A percentile compares a stretch with the other conserved stretches of the same genome.
Evolutionary conservation across 1,284 basidiomycete species (phyloP).

Genomic region (Ustilago shanxiensis): DNA sequence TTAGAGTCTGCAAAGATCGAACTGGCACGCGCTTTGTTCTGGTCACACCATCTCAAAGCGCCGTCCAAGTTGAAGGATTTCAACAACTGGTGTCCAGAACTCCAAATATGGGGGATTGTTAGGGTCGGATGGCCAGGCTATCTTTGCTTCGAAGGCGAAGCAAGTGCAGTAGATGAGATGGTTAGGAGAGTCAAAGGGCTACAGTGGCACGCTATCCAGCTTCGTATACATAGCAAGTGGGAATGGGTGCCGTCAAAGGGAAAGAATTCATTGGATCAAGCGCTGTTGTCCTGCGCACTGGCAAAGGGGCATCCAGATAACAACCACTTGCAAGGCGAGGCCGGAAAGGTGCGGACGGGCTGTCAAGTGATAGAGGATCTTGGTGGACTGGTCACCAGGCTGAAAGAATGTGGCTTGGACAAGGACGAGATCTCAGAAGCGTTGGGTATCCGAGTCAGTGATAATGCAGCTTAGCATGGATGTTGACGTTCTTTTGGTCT

Average conservation of each 20-base stretch:
- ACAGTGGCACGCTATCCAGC: constrained; percentile 57
- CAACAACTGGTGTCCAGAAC: constrained; percentile 53
- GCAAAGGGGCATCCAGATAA: constrained; percentile 24
- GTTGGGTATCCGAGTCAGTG: constrained; percentile 21
- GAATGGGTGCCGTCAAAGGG: constrained; percentile 10
- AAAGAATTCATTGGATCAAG: constrained; percentile 11
- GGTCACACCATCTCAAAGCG: constrained; percentile 56
- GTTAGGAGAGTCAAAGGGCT: constrained; percentile 48
- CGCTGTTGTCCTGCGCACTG: constrained; percentile 37
- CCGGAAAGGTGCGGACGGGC: constrained; percentile 34
- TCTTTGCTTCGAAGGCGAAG: constrained; percentile 57
- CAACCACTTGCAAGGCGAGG: neutral
- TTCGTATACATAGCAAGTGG: constrained; percentile 33
- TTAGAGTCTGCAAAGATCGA: neutral
- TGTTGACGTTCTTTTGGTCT: too few species aligned
- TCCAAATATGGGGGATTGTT: constrained; percentile 51
- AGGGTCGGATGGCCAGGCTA: constrained; percentile 58
- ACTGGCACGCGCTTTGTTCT: constrained; percentile 45
- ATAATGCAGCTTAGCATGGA: neutral
- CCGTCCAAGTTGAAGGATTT: constrained; percentile 57
- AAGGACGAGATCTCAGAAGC: constrained; percentile 31
- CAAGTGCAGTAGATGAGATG: constrained; percentile 50
- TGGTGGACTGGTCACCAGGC: constrained; percentile 34
- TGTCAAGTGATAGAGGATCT: constrained; percentile 48
- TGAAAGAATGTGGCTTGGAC: constrained; percentile 23